These are phyloP conservation scores for Pyrenophora teres DNA, from an alignment of 2,329 filamentous ascomycete genomes.

Conservation along the genomic window DNA sequence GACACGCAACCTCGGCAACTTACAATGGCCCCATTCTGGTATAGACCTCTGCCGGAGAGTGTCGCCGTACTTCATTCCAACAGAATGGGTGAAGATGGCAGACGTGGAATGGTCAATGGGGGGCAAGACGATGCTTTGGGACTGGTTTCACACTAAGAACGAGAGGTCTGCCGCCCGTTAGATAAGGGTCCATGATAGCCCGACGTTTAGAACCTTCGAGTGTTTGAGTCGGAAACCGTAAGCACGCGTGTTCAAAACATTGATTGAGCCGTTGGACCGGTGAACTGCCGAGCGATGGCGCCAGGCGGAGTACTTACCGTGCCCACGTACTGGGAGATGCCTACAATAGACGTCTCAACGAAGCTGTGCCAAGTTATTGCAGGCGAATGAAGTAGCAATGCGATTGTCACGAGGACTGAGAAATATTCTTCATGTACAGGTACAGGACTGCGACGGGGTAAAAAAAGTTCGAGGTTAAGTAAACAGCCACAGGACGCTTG, in stretches of 20 bases:
- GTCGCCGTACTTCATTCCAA: conserved; percentile 74
- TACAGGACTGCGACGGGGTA: too few species aligned
- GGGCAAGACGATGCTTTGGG: conserved; percentile 5
- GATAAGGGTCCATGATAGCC: conserved; percentile 17
- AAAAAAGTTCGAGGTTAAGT: not conserved
- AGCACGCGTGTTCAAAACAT: not conserved
- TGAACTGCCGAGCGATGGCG: conserved; percentile 5
- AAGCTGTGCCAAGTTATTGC: not conserved
- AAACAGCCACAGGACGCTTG: conserved; percentile 4
- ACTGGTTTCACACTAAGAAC: conserved; percentile 14
- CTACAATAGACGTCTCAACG: not conserved
- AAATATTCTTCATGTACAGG: too few species aligned
- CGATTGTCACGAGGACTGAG: too few species aligned
- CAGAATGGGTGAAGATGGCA: conserved; percentile 3
- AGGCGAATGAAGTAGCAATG: not conserved
- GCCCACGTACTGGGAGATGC: conserved; percentile 6
- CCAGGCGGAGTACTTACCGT: conserved; percentile 19
- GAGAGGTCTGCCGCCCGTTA: conserved; percentile 16
- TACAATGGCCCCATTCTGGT: conserved; percentile 80
- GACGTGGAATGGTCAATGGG: conserved; percentile 13
- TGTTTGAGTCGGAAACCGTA: not conserved
- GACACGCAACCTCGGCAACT: conserved; percentile 27
- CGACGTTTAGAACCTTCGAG: conserved; percentile 1
- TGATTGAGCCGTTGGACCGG: conserved; percentile 6
- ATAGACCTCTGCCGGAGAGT: conserved; percentile 76